A percentile compares a stretch with the other conserved stretches of the same genome.
These are phyloP conservation scores for Echria macrotheca DNA, from an alignment of 495 filamentous ascomycete genomes.

Conservation along the genomic window DNA sequence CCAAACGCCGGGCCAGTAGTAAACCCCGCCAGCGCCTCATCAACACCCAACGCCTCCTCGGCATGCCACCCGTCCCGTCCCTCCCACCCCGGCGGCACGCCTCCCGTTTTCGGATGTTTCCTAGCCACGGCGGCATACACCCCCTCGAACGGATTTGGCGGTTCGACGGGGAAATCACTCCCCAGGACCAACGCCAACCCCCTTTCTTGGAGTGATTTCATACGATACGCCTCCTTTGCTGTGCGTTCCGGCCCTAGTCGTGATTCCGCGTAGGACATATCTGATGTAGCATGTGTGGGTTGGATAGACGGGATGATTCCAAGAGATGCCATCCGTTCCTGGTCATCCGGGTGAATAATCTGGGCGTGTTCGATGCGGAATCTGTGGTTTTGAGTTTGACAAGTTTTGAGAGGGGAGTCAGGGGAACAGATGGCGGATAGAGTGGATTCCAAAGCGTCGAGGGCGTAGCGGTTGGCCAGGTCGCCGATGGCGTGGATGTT, in stretches of 20 bases:
- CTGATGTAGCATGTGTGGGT: constrained; percentile 62
- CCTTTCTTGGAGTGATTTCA: constrained; percentile 47
- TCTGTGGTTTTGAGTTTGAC: constrained; percentile 43
- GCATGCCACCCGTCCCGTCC: constrained; percentile 49
- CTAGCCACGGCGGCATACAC: constrained; percentile 58
- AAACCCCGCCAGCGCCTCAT: constrained; percentile 53
- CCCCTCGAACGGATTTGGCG: constrained; percentile 53
- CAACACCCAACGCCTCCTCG: constrained; percentile 47
- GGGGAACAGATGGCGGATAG: constrained; percentile 45
- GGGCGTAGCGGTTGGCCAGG: constrained; percentile 52
- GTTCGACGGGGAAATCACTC: constrained; percentile 63
- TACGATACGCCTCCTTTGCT: constrained; percentile 48
- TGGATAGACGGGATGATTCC: constrained; percentile 63
- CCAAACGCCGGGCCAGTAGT: constrained; percentile 42
- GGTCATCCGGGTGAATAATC: constrained; percentile 58
- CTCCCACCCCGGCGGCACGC: constrained; percentile 36
- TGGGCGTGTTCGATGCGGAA: constrained; percentile 64
- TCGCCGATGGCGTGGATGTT: constrained; percentile 65
- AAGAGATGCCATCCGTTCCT: constrained; percentile 43
- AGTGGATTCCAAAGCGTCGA: constrained; percentile 48
- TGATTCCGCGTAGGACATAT: constrained; percentile 53
- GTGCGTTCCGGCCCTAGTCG: constrained; percentile 50
- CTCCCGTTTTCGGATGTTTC: constrained; percentile 45
- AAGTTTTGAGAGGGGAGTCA: constrained; percentile 28
- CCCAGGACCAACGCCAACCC: constrained; percentile 48